Evolutionary conservation across 2,329 filamentous ascomycete genomes (phyloP).

Genomic region (Escovopsis weberi): DNA sequence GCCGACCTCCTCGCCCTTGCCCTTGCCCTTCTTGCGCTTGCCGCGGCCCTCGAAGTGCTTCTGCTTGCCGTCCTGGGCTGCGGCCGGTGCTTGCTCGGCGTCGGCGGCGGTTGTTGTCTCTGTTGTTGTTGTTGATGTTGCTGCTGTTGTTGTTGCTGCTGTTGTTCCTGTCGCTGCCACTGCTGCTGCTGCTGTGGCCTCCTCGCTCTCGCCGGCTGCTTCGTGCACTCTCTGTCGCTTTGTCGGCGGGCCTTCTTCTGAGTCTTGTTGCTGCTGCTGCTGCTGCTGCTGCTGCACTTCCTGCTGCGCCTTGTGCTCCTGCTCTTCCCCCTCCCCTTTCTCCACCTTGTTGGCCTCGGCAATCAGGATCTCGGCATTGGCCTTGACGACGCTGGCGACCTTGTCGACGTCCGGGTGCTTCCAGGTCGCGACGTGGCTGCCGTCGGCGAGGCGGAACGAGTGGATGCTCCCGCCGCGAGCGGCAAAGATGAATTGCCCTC

Average conservation of each 20-base stretch:
- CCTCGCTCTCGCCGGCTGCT: slow-evolving; percentile 8
- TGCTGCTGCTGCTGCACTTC: too few species aligned
- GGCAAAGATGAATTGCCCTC: slow-evolving; percentile 49
- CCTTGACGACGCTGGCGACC: slow-evolving; percentile 15
- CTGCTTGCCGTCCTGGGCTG: slow-evolving; percentile 4
- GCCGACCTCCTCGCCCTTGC: not conserved
- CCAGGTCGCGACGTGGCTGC: slow-evolving; percentile 49
- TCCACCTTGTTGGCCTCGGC: slow-evolving; percentile 2
- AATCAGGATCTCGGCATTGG: slow-evolving; percentile 6
- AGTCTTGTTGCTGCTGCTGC: slow-evolving; percentile 2
- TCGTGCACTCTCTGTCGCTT: slow-evolving; percentile 21
- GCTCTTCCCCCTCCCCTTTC: slow-evolving; percentile 4
- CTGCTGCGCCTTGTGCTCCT: too few species aligned
- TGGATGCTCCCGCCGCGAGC: slow-evolving; percentile 61
- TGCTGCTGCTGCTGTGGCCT: not conserved
- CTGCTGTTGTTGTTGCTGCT: too few species aligned
- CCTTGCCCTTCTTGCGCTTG: slow-evolving; percentile 17
- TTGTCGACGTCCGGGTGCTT: slow-evolving; percentile 29
- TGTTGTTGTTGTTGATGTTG: not conserved
- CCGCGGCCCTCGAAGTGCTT: slow-evolving; percentile 11
- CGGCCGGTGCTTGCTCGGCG: not conserved
- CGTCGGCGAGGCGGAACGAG: slow-evolving; percentile 45
- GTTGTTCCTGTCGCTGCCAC: too few species aligned
- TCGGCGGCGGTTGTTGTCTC: not conserved
- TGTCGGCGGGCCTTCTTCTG: slow-evolving; percentile 18